Evolutionary conservation across 352 stramenopile genomes (phyloP).

Genomic region (Globisporangium alternatum): DNA sequence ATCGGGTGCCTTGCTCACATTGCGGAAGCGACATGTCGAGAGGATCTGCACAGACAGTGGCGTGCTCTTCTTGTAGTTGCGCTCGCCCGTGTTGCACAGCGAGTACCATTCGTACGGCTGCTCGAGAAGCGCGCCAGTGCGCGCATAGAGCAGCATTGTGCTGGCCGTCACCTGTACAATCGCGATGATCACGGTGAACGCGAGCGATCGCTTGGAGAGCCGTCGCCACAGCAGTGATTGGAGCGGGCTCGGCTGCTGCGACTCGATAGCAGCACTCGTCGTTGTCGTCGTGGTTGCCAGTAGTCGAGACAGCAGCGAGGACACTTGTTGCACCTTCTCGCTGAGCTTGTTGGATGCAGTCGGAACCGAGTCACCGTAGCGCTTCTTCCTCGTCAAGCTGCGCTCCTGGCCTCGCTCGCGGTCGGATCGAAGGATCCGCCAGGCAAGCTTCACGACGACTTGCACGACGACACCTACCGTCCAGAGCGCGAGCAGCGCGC

Average conservation of each 20-base stretch:
- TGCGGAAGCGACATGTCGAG: conserved; percentile 35
- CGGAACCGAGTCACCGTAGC: conserved; percentile 9
- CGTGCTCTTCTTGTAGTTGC: conserved; percentile 29
- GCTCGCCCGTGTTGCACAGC: conserved; percentile 35
- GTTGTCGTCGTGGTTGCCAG: neutral
- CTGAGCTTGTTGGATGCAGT: neutral
- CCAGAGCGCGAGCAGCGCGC: conserved; percentile 32
- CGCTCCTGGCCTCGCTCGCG: conserved; percentile 4
- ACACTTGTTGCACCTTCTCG: neutral
- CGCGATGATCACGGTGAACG: conserved; percentile 17
- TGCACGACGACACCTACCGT: conserved; percentile 25
- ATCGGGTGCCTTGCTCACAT: conserved; percentile 18
- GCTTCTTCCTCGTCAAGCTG: conserved; percentile 1
- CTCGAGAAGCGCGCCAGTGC: conserved; percentile 43
- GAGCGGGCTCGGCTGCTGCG: neutral
- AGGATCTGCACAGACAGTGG: conserved; percentile 32
- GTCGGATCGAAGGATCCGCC: conserved; percentile 11
- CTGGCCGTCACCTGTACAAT: conserved; percentile 14
- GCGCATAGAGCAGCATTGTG: conserved; percentile 43
- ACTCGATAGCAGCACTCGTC: neutral
- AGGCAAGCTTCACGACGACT: conserved; percentile 24
- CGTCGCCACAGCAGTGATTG: conserved; percentile 20
- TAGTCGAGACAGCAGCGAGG: neutral
- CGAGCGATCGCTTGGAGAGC: conserved; percentile 23
- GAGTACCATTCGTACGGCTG: conserved; percentile 66